A percentile compares a stretch with the other conserved stretches of the same genome.
Conservation (phyloP, 2,329 filamentous ascomycete species). For the Emergomyces orientalis region DNA sequence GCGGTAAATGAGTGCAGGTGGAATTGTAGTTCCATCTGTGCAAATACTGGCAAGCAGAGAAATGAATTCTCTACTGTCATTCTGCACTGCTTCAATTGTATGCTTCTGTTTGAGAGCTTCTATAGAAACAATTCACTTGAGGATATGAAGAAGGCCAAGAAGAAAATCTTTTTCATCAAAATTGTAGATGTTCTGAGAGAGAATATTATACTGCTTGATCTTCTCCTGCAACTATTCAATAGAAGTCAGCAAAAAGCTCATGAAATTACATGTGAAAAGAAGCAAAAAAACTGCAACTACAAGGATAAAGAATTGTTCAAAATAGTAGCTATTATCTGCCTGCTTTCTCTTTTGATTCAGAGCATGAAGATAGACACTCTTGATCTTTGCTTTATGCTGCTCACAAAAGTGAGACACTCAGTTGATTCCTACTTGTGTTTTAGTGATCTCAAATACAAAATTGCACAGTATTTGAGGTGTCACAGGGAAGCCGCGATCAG, state of each 20-base stretch:
- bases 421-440: not conserved
- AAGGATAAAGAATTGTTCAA: too few species aligned
- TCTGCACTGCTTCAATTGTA: not conserved
- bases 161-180: slow-evolving; percentile 6
- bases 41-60: slow-evolving; percentile 5
- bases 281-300: too few species aligned
- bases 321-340: too few species aligned
- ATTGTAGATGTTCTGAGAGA: not conserved
- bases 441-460: not conserved
- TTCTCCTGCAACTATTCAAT: not conserved
- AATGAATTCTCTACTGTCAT: slow-evolving; percentile 5
- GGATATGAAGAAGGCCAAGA: not conserved
- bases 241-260: not conserved
- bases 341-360: too few species aligned
- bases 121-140: not conserved
- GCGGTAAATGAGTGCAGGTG: slow-evolving; percentile 7
- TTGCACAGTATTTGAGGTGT: not conserved
- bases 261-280: too few species aligned
- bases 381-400: not conserved
- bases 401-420: not conserved
- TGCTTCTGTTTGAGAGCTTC: not conserved
- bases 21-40: not conserved
- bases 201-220: not conserved
- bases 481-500: not conserved
- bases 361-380: too few species aligned